Evolutionary conservation across 345 rosid genomes (phyloP).

Genomic region (Barbarea vulgaris): DNA sequence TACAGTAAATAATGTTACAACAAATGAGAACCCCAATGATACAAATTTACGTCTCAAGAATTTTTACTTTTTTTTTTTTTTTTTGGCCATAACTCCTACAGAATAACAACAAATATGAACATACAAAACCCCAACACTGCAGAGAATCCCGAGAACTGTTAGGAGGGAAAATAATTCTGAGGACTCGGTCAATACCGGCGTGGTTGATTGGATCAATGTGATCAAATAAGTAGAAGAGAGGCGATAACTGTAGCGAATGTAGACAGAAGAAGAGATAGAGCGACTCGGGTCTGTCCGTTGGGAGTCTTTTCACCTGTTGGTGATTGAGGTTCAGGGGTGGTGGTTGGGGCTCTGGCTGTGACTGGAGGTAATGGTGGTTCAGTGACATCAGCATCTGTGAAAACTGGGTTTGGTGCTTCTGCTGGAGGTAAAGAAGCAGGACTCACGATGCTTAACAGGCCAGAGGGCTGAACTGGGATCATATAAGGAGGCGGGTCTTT

Average conservation of each 20-base stretch:
- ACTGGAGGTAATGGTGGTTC: slow-evolving; percentile 68
- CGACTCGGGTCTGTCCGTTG: slow-evolving; percentile 53
- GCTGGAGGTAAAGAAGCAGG: slow-evolving; percentile 56
- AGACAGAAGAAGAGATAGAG: slow-evolving; percentile 43
- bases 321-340: slow-evolving; percentile 36
- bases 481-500: slow-evolving; percentile 53
- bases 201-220: slow-evolving; percentile 5
- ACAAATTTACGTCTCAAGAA: slow-evolving; percentile 7
- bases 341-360: slow-evolving; percentile 24
- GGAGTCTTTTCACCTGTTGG: slow-evolving; percentile 38
- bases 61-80: background rate
- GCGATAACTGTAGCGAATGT: slow-evolving; percentile 39
- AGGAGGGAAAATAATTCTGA: background rate
- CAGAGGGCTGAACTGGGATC: slow-evolving; percentile 58
- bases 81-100: background rate
- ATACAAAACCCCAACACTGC: slow-evolving; percentile 21
- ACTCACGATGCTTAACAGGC: slow-evolving; percentile 47
- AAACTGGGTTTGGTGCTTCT: slow-evolving; percentile 64
- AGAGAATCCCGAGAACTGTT: slow-evolving; percentile 19
- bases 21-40: background rate
- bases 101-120: slow-evolving; percentile 26
- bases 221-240: slow-evolving; percentile 48
- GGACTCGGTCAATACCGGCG: slow-evolving; percentile 2
- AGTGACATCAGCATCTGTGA: slow-evolving; percentile 53
- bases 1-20: slow-evolving; percentile 17